Base-by-base conservation (phyloP, 2,329 filamentous ascomycete genomes). In the Decorospora gaudefroyi region DNA sequence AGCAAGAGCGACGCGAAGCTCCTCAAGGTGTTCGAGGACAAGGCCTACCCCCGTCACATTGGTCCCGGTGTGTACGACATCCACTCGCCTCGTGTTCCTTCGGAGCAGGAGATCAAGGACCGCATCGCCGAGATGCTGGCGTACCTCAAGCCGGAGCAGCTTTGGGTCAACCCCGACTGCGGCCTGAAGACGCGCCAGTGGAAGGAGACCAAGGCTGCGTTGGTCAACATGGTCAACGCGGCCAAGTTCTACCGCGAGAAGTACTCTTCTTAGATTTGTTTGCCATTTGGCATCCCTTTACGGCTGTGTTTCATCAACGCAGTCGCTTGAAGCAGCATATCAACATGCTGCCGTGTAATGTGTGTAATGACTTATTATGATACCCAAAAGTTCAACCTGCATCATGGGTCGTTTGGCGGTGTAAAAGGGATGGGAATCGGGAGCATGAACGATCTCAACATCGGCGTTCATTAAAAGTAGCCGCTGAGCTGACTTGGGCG, bases 1-100 rank as follows among this genome's bases (percentile, higher is more conserved):
- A 95, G 88, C 87, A 99, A 99, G 87, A 95, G 89, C 66, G 93
- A 99, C 70, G 93, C 93, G 72, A 99, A 99, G 87, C 86, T 99
- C 63, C 87, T 99, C 72, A 88, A 92, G 78, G 93, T 99, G 75
- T 99, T 99, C 72, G 89, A 96, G 64, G 92, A 97, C 74, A 88
- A 93, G 78, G 88, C 86, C 51, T 97, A 97, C 81, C 92, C 91
- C 63, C 89, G 92, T 69, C 92, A 99, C 83, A 99, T 99, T 66
- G 93, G 93, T 57, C 93, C 93, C 57, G 93, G 92, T 86, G 93
- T 99, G 76, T 99, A 97, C 76, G 93, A 99, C 78, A 99, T 99
- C 80, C 93, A 99, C 88, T 95, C 90, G 60, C 93, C 93, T 62
- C 92, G 93, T 88, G 84, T 99, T 51, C 93, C 93, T 70, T 87